A percentile compares a stretch with the other conserved stretches of the same genome.
Evolutionary conservation across 768 basidiomycete species (phyloP).

Genomic region (Roridomyces roridus): DNA sequence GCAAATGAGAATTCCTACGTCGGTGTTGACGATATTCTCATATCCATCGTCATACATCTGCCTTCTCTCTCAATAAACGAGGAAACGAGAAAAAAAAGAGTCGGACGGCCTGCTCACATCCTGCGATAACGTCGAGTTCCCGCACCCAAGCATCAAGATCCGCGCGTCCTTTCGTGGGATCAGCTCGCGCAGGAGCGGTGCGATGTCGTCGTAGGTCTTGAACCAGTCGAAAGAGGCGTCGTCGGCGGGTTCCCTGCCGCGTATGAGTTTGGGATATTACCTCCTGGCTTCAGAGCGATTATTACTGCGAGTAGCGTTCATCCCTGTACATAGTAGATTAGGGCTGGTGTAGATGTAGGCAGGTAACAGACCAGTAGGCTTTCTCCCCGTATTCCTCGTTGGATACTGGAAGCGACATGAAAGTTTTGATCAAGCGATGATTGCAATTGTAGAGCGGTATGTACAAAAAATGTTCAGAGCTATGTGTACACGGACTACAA

Average conservation of each 20-base stretch:
- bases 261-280: constrained; percentile 1
- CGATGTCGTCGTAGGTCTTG: constrained; percentile 80
- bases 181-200: constrained; percentile 60
- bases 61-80: neutral
- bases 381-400: constrained; percentile 75
- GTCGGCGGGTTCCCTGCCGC: constrained; percentile 54
- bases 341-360: too few species aligned
- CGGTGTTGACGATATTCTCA: constrained; percentile 77
- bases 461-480: neutral
- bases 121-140: constrained; percentile 82
- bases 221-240: constrained; percentile 86
- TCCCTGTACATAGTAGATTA: too few species aligned
- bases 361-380: constrained; percentile 66
- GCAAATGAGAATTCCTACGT: constrained; percentile 67
- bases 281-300: constrained; percentile 12
- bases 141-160: constrained; percentile 85
- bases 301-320: constrained; percentile 70
- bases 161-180: constrained; percentile 65
- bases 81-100: neutral
- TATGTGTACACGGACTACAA: neutral
- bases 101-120: constrained; percentile 51
- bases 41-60: constrained; percentile 93
- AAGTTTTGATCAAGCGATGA: too few species aligned
- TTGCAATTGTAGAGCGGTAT: neutral
- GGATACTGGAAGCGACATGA: constrained; percentile 52